These are phyloP conservation scores for Apiotrichum akiyoshidainum DNA, from an alignment of 1,284 basidiomycete species.

Conservation along the genomic window DNA sequence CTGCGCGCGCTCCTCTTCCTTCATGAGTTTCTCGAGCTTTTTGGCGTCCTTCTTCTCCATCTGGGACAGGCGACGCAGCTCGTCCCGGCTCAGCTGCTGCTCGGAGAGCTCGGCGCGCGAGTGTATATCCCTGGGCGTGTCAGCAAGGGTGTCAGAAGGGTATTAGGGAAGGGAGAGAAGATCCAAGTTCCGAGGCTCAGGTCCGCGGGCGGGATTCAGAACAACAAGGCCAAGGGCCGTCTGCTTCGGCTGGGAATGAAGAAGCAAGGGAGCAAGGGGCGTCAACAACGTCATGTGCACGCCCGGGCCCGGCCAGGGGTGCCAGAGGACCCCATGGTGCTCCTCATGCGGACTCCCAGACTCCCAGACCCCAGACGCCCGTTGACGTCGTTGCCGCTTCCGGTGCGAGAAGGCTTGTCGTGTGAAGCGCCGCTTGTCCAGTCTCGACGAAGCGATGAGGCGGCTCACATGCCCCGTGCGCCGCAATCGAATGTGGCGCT, in stretches of 20 bases:
- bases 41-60: conserved; percentile 51
- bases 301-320: no score
- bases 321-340: background rate
- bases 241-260: background rate
- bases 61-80: conserved; percentile 33
- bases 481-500: no score
- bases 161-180: no score
- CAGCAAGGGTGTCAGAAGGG: background rate
- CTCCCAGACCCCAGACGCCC: background rate
- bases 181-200: no score
- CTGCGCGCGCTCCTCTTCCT: conserved; percentile 49
- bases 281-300: no score
- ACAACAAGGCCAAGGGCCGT: no score
- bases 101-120: conserved; percentile 43
- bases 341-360: background rate
- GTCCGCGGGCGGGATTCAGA: no score
- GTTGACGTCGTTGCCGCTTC: background rate
- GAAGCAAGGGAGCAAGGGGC: background rate
- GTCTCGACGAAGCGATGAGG: no score
- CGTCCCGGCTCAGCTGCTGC: conserved; percentile 35
- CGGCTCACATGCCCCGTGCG: no score
- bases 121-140: conserved; percentile 40
- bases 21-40: conserved; percentile 49
- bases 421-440: no score
- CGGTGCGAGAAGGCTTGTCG: no score